phyloP scores from a whole-genome alignment of 176 grass and related monocot species.

The Zoysia pacifica region DNA sequence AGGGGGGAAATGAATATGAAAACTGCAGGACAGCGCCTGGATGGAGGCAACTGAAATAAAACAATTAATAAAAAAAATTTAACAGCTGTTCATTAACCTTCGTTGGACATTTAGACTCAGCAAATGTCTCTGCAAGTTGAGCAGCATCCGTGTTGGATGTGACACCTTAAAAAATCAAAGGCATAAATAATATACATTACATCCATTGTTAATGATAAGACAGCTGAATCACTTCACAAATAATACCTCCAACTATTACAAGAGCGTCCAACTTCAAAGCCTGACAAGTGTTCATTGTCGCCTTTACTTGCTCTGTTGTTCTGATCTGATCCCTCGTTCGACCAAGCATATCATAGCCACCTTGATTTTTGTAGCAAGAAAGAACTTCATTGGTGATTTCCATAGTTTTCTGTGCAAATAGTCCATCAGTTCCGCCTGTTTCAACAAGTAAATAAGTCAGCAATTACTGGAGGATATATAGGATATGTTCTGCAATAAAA shows the following conservation, averaged over 20 bases:
- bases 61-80: not conserved
- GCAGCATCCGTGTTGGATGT: constrained; percentile 92
- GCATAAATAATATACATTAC: not conserved
- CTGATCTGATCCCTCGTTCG: constrained; percentile 94
- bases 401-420: constrained; percentile 81
- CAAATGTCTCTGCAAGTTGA: constrained; percentile 94
- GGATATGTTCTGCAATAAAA: not conserved
- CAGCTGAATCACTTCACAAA: constrained; percentile 25
- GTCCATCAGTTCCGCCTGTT: constrained; percentile 80
- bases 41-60: not conserved
- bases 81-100: constrained; percentile 49
- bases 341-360: constrained; percentile 96
- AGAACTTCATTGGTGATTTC: constrained; percentile 76
- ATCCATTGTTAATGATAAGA: constrained; percentile 2
- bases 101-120: constrained; percentile 72
- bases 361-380: constrained; percentile 92
- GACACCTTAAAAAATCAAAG: constrained; percentile 62
- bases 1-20: not conserved
- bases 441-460: constrained; percentile 15
- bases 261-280: constrained; percentile 80
- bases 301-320: constrained; percentile 87
- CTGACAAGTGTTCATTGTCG: constrained; percentile 64
- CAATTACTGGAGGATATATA: constrained; percentile 1
- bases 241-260: constrained; percentile 93
- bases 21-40: constrained; percentile 2